phyloP scores from a whole-genome alignment of 441 rosid species.

The Bocquillonia castaneifolia region DNA sequence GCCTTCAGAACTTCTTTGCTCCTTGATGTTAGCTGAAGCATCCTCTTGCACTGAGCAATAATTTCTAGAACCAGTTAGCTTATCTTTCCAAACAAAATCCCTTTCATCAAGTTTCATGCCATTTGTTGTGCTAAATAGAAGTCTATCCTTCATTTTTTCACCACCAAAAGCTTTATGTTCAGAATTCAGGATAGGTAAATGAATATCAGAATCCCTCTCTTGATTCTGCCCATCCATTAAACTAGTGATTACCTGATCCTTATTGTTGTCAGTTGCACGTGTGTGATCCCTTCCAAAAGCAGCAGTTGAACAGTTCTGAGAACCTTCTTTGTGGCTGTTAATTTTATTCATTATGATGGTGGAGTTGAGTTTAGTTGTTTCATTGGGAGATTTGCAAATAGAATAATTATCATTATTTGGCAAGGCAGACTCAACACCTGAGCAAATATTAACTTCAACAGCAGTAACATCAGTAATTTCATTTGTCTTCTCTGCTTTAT shows the following conservation, averaged over 20 bases:
- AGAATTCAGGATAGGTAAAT: slow-evolving; percentile 18
- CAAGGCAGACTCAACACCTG: slow-evolving; percentile 18
- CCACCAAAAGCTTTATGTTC: slow-evolving; percentile 19
- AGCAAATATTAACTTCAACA: slow-evolving; percentile 26
- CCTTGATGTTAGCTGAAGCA: slow-evolving; percentile 18
- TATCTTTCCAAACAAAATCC: slow-evolving; percentile 23
- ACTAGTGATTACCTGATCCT: slow-evolving; percentile 13
- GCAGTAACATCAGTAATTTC: slow-evolving; percentile 18
- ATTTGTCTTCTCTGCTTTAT: slow-evolving; percentile 23
- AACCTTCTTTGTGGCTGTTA: slow-evolving; percentile 4
- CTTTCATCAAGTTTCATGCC: slow-evolving; percentile 22
- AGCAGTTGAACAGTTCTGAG: slow-evolving; percentile 17
- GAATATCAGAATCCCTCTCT: slow-evolving; percentile 18
- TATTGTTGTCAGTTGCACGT: slow-evolving; percentile 10
- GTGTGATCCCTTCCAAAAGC: slow-evolving; percentile 9
- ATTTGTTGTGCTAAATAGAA: slow-evolving; percentile 25
- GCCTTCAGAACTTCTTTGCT: slow-evolving; percentile 24
- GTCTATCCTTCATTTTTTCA: slow-evolving; percentile 25
- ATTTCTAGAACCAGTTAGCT: slow-evolving; percentile 20
- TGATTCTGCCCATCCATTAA: slow-evolving; percentile 22
- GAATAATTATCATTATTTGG: slow-evolving; percentile 14
- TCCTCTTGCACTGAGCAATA: slow-evolving; percentile 17
- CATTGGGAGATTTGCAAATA: slow-evolving; percentile 22
- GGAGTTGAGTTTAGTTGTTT: slow-evolving; percentile 13
- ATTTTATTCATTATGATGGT: background rate